Evolutionary conservation across 257 asterid genomes (phyloP), one percentile per base, ranked within the genome.

Genomic region (Galeopsis tetrahit): DNA sequence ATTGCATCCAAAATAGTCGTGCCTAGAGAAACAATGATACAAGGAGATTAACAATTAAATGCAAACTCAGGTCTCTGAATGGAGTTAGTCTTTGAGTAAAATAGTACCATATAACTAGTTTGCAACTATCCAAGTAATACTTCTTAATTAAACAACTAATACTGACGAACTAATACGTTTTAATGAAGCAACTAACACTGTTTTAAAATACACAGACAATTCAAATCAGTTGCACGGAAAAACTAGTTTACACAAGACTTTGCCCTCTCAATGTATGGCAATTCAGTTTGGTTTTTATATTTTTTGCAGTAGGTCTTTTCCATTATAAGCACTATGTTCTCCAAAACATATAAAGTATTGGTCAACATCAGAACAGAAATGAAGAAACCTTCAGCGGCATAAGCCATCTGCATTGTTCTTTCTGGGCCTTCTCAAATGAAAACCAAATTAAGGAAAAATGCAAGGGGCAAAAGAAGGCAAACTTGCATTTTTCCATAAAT

Each of bases 1-100:
- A 92, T 72, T 14, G 96, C 98, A 42, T 92, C 96, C 87, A 92
- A 70, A 65, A 92, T 82, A 48, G 98, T 92, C 32, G 90, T 92
- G 73, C 98, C 98, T 90, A 77, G 66, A 13, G 44, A 43, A 78
- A 57, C 44, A 73, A 70, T 36, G 63, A 21, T 52, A 49, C 70
- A 53, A 68, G 14, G 62, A 57, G 61, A 28, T 60, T 17, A 42
- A 21, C 11, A 39, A 56, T 44, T 21, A 42, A 66, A 68, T n/a
- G 14, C 28, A 2, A 38, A 43, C 61, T 10, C 64, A 55, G 38
- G 55, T 69, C n/a, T 15, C 17, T 9, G 7, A 51, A 49, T 49
- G n/a, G n/a, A n/a, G n/a, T n/a, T n/a, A n/a, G n/a, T n/a, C n/a
- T n/a, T n/a, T 21, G 28, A 0, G 28, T 21, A 21, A 21, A 21